Conservation (phyloP, 805 yeast genomes). For the Yamadazyma laniorum region DNA sequence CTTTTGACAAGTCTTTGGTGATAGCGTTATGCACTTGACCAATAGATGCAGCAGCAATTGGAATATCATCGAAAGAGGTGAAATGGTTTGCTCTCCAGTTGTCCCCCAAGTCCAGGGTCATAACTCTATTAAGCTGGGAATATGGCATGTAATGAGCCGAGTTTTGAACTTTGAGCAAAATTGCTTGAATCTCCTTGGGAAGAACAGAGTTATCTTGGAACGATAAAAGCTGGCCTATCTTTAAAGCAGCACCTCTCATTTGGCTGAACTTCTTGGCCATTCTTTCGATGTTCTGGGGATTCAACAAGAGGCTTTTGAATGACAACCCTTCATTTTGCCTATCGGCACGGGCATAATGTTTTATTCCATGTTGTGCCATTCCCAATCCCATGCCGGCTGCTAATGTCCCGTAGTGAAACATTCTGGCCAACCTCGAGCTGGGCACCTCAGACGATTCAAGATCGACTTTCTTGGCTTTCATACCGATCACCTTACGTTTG, state of each 20-base stretch:
- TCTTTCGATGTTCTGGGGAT: conserved; percentile 81
- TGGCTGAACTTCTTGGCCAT: conserved; percentile 84
- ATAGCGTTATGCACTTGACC: conserved; percentile 94
- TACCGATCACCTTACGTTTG: conserved; percentile 17
- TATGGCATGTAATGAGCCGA: conserved; percentile 97
- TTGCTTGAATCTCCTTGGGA: conserved; percentile 80
- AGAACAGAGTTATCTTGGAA: conserved; percentile 86
- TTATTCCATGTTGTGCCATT: conserved; percentile 73
- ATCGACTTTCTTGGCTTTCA: conserved; percentile 22
- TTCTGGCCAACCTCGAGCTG: conserved; percentile 77
- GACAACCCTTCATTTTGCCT: conserved; percentile 37
- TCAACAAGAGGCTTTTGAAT: conserved; percentile 60
- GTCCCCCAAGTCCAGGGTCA: conserved; percentile 70
- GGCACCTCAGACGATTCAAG: conserved; percentile 72
- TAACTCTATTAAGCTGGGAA: conserved; percentile 75
- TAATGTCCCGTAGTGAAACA: conserved; percentile 87
- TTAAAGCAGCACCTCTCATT: conserved; percentile 99
- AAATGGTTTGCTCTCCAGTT: conserved; percentile 73
- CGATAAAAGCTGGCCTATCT: conserved; percentile 94
- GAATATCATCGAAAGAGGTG: conserved; percentile 75
- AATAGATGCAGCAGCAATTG: conserved; percentile 93
- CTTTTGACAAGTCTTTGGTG: conserved; percentile 62
- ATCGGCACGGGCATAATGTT: conserved; percentile 60
- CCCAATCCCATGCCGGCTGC: conserved; percentile 91
- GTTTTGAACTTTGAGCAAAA: conserved; percentile 83